Evolutionary conservation across 1,284 basidiomycete species (phyloP).

Genomic region (Pseudozyma sp.): DNA sequence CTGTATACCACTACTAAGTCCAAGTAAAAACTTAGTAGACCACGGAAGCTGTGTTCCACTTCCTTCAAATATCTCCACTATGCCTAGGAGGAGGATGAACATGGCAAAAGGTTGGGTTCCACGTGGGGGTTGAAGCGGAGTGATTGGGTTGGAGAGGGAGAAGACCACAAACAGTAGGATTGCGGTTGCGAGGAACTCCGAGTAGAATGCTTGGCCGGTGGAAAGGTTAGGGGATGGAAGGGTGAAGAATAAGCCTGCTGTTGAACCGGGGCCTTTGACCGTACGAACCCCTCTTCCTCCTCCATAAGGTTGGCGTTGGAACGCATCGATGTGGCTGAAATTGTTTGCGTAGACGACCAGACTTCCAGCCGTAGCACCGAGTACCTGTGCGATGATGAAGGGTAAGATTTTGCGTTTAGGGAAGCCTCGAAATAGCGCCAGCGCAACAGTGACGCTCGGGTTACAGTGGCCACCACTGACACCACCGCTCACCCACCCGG

Average conservation of each 20-base stretch:
- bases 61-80: too few relatives aligned
- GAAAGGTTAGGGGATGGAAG: constrained; percentile 71
- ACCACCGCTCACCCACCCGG: constrained; percentile 55
- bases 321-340: constrained; percentile 78
- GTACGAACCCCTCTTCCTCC: constrained; percentile 76
- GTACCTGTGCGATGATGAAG: constrained; percentile 78
- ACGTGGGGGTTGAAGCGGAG: constrained; percentile 71
- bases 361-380: constrained; percentile 79
- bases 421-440: constrained; percentile 79
- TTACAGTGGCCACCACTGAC: constrained; percentile 57
- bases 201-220: constrained; percentile 33
- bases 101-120: constrained; percentile 74
- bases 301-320: constrained; percentile 70
- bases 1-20: too few relatives aligned
- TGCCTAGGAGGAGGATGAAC: constrained; percentile 74
- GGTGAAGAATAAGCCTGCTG: constrained; percentile 79
- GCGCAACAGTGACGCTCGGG: constrained; percentile 73
- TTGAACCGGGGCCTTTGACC: constrained; percentile 71
- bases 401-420: constrained; percentile 81
- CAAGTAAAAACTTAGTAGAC: too few relatives aligned
- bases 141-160: constrained; percentile 64
- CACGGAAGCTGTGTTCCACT: too few relatives aligned
- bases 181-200: constrained; percentile 56
- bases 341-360: constrained; percentile 81
- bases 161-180: constrained; percentile 58